These are phyloP conservation scores for Coccomyxa sp. DNA, from an alignment of 139 green algal species.

Conservation along the genomic window DNA sequence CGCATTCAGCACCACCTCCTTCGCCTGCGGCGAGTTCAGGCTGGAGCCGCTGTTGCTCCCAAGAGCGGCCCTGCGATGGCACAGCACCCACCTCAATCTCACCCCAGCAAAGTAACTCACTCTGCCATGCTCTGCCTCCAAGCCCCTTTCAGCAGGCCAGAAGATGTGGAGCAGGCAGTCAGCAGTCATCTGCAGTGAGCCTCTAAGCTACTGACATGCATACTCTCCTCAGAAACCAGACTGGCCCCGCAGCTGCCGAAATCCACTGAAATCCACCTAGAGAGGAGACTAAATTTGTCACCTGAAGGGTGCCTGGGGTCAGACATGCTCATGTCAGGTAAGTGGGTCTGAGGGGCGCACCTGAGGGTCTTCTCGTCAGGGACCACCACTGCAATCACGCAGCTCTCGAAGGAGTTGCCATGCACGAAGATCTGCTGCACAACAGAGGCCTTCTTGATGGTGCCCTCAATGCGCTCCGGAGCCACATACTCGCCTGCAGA, in stretches of 20 bases:
- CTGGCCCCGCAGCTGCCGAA: neutral
- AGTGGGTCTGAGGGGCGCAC: slow-evolving; percentile 24
- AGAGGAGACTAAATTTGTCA: too few species aligned
- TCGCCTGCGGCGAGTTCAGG: slow-evolving; percentile 29
- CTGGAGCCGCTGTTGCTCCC: too few species aligned
- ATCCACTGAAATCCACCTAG: too few species aligned
- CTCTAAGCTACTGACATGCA: neutral
- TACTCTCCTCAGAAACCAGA: neutral
- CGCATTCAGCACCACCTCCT: slow-evolving; percentile 36
- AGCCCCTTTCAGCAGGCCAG: neutral
- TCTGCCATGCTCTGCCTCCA: neutral
- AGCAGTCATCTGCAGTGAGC: neutral
- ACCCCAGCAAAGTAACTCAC: neutral
- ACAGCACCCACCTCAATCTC: neutral
- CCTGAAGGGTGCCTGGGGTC: neutral
- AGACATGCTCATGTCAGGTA: neutral
- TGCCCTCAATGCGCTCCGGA: slow-evolving; percentile 83
- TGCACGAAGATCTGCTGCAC: slow-evolving; percentile 87
- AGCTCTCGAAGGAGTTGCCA: slow-evolving; percentile 56
- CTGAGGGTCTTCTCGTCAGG: slow-evolving; percentile 48
- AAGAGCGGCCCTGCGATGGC: neutral
- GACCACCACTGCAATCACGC: slow-evolving; percentile 82
- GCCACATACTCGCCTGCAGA: slow-evolving; percentile 62
- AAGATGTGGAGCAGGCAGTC: neutral
- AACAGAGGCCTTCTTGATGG: slow-evolving; percentile 45